Evolutionary conservation across 495 filamentous ascomycete species (phyloP).

Genomic region (Penicillium canariense): DNA sequence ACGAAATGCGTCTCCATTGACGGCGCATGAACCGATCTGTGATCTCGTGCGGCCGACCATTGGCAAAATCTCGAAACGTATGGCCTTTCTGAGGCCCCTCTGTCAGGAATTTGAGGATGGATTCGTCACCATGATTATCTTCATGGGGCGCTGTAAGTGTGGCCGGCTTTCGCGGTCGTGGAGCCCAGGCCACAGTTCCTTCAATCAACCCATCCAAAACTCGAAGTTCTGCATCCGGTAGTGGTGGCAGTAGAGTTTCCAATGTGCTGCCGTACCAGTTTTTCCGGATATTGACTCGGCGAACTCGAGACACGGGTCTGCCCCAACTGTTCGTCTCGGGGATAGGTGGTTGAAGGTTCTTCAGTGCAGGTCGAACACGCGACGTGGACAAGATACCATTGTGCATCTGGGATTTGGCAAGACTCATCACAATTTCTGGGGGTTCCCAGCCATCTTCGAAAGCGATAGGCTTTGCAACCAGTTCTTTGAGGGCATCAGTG

Average conservation of each 20-base stretch:
- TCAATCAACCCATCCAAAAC: slow-evolving; percentile 56
- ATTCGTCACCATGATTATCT: not conserved
- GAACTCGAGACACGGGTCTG: slow-evolving; percentile 49
- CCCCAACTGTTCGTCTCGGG: slow-evolving; percentile 65
- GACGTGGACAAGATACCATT: slow-evolving; percentile 21
- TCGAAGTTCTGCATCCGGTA: slow-evolving; percentile 64
- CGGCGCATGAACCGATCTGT: slow-evolving; percentile 46
- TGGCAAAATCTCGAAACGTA: slow-evolving; percentile 31
- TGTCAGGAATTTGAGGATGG: slow-evolving; percentile 24
- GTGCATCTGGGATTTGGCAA: slow-evolving; percentile 40
- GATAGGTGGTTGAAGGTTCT: slow-evolving; percentile 47
- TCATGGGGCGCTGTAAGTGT: slow-evolving; percentile 2
- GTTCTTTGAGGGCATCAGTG: slow-evolving; percentile 21
- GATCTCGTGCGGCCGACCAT: slow-evolving; percentile 40
- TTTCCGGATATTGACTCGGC: slow-evolving; percentile 56
- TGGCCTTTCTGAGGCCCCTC: slow-evolving; percentile 34
- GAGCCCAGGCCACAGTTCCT: slow-evolving; percentile 48
- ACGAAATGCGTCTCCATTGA: slow-evolving; percentile 43
- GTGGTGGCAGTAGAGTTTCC: slow-evolving; percentile 63
- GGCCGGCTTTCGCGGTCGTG: slow-evolving; percentile 34
- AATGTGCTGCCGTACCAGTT: slow-evolving; percentile 59
- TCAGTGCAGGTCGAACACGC: slow-evolving; percentile 31
- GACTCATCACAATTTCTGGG: slow-evolving; percentile 28
- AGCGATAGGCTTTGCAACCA: slow-evolving; percentile 13
- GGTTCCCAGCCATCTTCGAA: slow-evolving; percentile 40